phyloP scores from a whole-genome alignment of 768 basidiomycete genomes.

The Kwoniella newhampshirensis region DNA sequence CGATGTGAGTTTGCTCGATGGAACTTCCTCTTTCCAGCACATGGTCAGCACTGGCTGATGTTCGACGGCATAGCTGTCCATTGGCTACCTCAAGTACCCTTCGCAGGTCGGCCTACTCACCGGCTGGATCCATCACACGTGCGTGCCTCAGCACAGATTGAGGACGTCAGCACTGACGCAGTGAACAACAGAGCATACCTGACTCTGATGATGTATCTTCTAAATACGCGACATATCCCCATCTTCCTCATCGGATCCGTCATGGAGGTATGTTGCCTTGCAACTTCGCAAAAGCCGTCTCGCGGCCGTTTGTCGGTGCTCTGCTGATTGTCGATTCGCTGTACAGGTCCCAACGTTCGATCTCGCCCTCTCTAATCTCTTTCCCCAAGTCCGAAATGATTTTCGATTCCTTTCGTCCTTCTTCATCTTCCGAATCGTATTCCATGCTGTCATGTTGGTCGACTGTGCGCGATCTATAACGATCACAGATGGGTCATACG shows the following conservation, averaged over 20 bases:
- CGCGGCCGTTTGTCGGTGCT: too few species aligned
- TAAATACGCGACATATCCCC: conserved; percentile 55
- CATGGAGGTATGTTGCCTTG: conserved; percentile 56
- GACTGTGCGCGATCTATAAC: conserved; percentile 31
- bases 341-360: conserved; percentile 59
- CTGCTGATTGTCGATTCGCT: not conserved
- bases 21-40: too few species aligned
- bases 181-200: conserved; percentile 52
- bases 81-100: conserved; percentile 59
- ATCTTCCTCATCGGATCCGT: conserved; percentile 57
- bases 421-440: conserved; percentile 60
- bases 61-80: conserved; percentile 54
- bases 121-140: conserved; percentile 62
- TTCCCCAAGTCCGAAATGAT: conserved; percentile 58
- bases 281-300: conserved; percentile 4
- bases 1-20: conserved; percentile 31
- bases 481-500: conserved; percentile 49
- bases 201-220: conserved; percentile 55
- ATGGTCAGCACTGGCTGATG: too few species aligned
- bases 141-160: conserved; percentile 4
- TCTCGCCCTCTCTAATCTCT: conserved; percentile 58
- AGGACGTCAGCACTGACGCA: not conserved
- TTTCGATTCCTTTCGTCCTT: conserved; percentile 59
- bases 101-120: conserved; percentile 59
- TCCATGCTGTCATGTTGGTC: conserved; percentile 57